Evolutionary conservation across 257 asterid genomes (phyloP).

Genomic region (Craterostigma plantagineum): DNA sequence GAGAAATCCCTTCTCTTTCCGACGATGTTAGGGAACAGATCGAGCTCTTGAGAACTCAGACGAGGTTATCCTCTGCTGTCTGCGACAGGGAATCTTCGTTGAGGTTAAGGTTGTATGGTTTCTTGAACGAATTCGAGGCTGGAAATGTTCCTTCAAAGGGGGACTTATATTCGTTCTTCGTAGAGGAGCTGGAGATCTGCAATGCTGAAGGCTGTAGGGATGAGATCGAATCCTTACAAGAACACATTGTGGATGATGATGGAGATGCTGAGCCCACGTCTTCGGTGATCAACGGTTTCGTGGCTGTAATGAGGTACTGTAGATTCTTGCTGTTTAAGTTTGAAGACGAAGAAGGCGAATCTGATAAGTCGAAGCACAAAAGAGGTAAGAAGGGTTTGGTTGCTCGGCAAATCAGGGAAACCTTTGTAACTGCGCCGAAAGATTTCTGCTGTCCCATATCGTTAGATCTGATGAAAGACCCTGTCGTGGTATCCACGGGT

Average conservation of each 20-base stretch:
- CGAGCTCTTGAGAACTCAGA: slow-evolving; percentile 42
- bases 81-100: slow-evolving; percentile 42
- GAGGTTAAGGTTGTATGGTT: slow-evolving; percentile 41
- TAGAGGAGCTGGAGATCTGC: slow-evolving; percentile 39
- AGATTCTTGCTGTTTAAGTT: slow-evolving; percentile 70
- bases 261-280: slow-evolving; percentile 72
- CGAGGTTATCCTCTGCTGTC: slow-evolving; percentile 30
- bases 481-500: slow-evolving; percentile 77
- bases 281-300: slow-evolving; percentile 49
- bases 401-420: slow-evolving; percentile 43
- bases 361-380: slow-evolving; percentile 24
- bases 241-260: slow-evolving; percentile 66
- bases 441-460: slow-evolving; percentile 83
- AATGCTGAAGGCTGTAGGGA: slow-evolving; percentile 34
- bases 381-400: slow-evolving; percentile 17
- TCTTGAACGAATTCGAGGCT: slow-evolving; percentile 56
- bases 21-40: slow-evolving; percentile 58
- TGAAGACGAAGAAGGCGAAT: slow-evolving; percentile 53
- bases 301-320: slow-evolving; percentile 53
- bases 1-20: slow-evolving; percentile 23
- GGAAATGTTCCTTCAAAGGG: slow-evolving; percentile 34
- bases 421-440: slow-evolving; percentile 49
- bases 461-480: slow-evolving; percentile 77
- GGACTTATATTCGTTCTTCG: slow-evolving; percentile 30
- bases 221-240: slow-evolving; percentile 83